These are phyloP conservation scores for Geoglossum cookeanum DNA, from an alignment of 2,329 filamentous ascomycete genomes.

Conservation along the genomic window DNA sequence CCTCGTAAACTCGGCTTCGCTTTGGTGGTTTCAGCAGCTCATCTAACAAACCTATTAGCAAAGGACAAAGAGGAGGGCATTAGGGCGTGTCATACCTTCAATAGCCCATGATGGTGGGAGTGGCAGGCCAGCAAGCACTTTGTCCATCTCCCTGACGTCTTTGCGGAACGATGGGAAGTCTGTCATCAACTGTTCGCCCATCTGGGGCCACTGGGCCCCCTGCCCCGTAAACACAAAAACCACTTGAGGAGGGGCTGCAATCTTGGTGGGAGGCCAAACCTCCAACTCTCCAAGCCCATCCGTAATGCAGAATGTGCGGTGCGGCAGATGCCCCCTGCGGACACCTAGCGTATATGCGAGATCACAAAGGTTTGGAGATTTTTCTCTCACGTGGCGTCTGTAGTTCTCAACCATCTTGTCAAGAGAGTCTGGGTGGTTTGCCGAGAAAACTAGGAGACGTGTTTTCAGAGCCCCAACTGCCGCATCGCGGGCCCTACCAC, in stretches of 20 bases:
- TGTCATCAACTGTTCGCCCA: not conserved
- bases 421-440: too few species aligned
- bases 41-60: not conserved
- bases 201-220: not conserved
- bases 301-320: too few species aligned
- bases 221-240: conserved; percentile 6
- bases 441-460: too few species aligned
- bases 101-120: conserved; percentile 2
- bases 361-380: too few species aligned
- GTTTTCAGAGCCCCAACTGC: too few species aligned
- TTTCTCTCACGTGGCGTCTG: too few species aligned
- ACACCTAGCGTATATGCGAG: too few species aligned
- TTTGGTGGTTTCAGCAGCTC: too few species aligned
- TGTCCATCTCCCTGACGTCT: not conserved
- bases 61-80: not conserved
- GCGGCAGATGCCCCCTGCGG: too few species aligned
- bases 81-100: not conserved
- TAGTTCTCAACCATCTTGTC: too few species aligned
- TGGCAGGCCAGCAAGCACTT: not conserved
- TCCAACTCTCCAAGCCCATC: too few species aligned
- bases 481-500: too few species aligned
- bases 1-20: not conserved
- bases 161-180: not conserved
- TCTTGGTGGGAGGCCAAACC: not conserved
- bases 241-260: conserved; percentile 4